A percentile compares a stretch with the other conserved stretches of the same genome.
Conservation (phyloP, 2,329 filamentous ascomycete species). For the Cordyceps sp. region DNA sequence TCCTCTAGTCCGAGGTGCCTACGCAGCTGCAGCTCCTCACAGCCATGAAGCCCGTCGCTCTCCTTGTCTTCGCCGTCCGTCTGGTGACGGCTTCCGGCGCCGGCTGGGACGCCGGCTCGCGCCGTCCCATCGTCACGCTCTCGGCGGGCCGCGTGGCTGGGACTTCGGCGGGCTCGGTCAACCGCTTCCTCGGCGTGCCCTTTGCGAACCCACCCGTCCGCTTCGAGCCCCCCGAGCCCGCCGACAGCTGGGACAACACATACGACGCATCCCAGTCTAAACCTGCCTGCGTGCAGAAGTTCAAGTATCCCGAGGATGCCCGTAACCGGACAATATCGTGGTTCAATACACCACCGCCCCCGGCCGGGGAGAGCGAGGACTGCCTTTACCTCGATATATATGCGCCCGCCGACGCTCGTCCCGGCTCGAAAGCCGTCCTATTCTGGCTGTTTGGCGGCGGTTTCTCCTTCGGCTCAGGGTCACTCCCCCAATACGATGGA, state of each 20-base stretch:
- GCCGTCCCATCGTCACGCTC: too few relatives aligned
- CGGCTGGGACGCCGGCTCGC: too few relatives aligned
- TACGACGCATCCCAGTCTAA: conserved; percentile 10
- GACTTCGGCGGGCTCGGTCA: too few relatives aligned
- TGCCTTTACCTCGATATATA: conserved; percentile 18
- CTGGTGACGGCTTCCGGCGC: too few relatives aligned
- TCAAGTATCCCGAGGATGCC: conserved; percentile 6
- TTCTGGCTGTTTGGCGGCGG: conserved; percentile 27
- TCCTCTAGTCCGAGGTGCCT: too few relatives aligned
- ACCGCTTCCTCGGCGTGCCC: conserved; percentile 14
- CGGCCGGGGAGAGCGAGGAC: conserved; percentile 13
- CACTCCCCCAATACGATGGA: conserved; percentile 21
- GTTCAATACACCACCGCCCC: conserved; percentile 8
- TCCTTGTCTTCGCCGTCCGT: too few relatives aligned
- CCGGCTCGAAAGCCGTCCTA: conserved; percentile 20
- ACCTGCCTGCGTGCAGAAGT: conserved; percentile 11
- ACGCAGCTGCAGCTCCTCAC: too few relatives aligned
- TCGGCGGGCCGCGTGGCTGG: too few relatives aligned
- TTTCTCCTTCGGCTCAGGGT: conserved; percentile 18
- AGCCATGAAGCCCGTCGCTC: too few relatives aligned
- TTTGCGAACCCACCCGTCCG: conserved; percentile 11
- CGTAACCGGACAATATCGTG: conserved; percentile 5
- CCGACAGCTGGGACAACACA: conserved; percentile 4
- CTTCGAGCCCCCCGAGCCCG: conserved; percentile 8
- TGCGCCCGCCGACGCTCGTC: conserved; percentile 7